Evolutionary conservation across 2,329 filamentous ascomycete genomes (phyloP), one percentile per base, ranked within the genome.

Genomic region (Epichloe typhina): DNA sequence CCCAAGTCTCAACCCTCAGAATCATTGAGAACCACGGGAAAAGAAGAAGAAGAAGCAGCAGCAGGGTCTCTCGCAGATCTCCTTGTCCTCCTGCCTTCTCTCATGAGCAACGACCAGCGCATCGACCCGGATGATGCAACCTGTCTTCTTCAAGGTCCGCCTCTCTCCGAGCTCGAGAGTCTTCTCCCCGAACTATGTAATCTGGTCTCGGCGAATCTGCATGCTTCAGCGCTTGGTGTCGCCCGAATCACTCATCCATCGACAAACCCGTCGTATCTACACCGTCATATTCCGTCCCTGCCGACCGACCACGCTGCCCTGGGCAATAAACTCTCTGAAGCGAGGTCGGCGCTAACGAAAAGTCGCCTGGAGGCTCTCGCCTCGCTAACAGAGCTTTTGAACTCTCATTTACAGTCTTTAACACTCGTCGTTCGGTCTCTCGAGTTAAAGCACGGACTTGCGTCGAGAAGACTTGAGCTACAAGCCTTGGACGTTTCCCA

Each of bases 191-290:
- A 65, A 1, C 65, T 83, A 17, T 63, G 69, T 1, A 58, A 64
- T 2, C 63, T 79, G 5, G 54, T 81, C 17, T 78, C 77, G 3
- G 58, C 66, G 0, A 66, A 68, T n/a, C 68, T 83, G 0, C 72
- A 74, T 50, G 59, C 67, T 1, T 69, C 72, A 13, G 77, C 77
- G 26, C 64, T 71, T 13, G 58, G 66, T 15, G 67, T 80, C 23
- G 69, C 74, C 1, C 72, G 76, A 39, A 65, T 76, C 36, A 61
- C 69, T 3, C 69, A 72, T 54, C 74, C 75, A 0, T 65, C 65
- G 15, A 77, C 73, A 1, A 77, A 77, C 61, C 68, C 75, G 0
- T 76, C 76, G 19, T 78, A 71, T 58, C 66, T 82, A n/a, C 79
- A 82, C 65, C 77, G 79, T 19, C 63, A 69, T 23, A 73, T 83